Base-by-base conservation (phyloP, 371 early-diverging fungal species). In the Mortierella sp. region DNA sequence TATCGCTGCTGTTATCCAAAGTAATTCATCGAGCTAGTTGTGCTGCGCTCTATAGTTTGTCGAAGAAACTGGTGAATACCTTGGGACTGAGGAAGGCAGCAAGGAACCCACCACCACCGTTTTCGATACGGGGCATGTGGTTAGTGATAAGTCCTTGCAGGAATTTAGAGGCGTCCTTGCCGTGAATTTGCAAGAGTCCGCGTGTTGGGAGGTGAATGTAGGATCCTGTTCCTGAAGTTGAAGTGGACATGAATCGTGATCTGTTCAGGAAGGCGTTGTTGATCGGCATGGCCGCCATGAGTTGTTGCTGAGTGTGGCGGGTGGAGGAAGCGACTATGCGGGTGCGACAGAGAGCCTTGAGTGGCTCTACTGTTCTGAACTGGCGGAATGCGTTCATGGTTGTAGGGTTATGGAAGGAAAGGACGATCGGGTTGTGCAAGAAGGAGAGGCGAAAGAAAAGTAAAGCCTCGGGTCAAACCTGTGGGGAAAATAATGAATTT, bases 81-180 rank as follows among this genome's bases (percentile, higher is more conserved):
- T 97, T 95, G 50, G 97, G 95, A 28, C 93, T 92, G 75, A 97
- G 89, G 87, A 97, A 97, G 7, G 90, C 91, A 57, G 94, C 84
- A 77, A 91, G 92, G 76, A 94, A 91, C 3, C 96, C 97, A 72
- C 93, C 90, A 3, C 96, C 95, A 34, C 96, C 95, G 16, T 89
- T 82, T 28, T 93, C 93, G 55, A 96, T 90, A 50, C 80, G 77
- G 1, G 92, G 90, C 95, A 98, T 96, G 84, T 97, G 91, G 89
- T 98, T 97, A 24, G 98, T 98, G 70, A 94, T 93, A 79, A 98
- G 90, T 8, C 98, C 98, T 78, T 98, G 97, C 68, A 98, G 88
- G 83, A 97, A 97, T 84, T 94, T 94, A 70, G 91, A 79, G 0
- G 96, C 91, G 77, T 97, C 98, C 21, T 84, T 82, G 16, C 98